These are phyloP conservation scores for Pseudonectria buxi DNA, from an alignment of 2,329 filamentous ascomycete species.

Conservation along the genomic window DNA sequence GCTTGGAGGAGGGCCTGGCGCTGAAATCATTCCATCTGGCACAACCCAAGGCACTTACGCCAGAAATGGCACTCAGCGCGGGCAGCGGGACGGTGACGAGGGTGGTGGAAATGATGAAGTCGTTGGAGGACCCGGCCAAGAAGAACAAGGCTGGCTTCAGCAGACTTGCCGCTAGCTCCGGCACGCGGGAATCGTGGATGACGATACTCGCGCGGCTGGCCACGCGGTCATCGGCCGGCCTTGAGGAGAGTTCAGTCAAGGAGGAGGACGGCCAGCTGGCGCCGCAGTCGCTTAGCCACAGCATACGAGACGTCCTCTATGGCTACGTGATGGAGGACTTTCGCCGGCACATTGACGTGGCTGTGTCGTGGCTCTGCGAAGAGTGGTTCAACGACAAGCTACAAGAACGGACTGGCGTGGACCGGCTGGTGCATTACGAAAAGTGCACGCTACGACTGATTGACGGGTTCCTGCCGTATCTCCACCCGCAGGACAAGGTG, in stretches of 20 bases:
- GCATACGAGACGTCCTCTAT: conserved; percentile 75
- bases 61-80: conserved; percentile 64
- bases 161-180: conserved; percentile 74
- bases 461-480: conserved; percentile 80
- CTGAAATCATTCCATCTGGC: conserved; percentile 76
- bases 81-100: conserved; percentile 68
- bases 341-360: conserved; percentile 78
- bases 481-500: conserved; percentile 86
- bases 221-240: conserved; percentile 65
- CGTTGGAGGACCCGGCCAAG: conserved; percentile 61
- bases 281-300: conserved; percentile 50
- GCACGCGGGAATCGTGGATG: conserved; percentile 85
- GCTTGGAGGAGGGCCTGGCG: conserved; percentile 41
- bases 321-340: conserved; percentile 89
- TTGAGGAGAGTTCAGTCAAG: conserved; percentile 56
- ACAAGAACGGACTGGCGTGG: conserved; percentile 34
- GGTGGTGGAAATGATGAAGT: conserved; percentile 71
- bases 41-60: conserved; percentile 64
- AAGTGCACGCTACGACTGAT: conserved; percentile 75
- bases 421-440: conserved; percentile 63
- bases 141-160: conserved; percentile 69
- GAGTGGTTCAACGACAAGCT: conserved; percentile 91
- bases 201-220: conserved; percentile 80
- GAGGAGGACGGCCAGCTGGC: conserved; percentile 41
- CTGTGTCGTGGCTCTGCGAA: conserved; percentile 90